Evolutionary conservation across 768 basidiomycete genomes (phyloP).

Genomic region (Coprinopsis strossmayeri): DNA sequence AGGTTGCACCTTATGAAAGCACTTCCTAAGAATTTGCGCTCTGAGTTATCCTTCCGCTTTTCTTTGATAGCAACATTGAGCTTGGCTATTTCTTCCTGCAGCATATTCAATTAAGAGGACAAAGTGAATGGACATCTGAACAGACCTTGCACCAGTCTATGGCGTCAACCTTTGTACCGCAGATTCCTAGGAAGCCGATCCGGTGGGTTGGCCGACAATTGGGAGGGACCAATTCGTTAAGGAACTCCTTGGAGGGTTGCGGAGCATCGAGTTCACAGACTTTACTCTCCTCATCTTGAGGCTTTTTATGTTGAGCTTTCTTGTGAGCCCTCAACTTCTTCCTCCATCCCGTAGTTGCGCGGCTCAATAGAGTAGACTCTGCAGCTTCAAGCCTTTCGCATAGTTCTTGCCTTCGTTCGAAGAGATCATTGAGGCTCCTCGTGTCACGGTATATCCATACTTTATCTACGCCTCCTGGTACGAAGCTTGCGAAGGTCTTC

Average conservation of each 20-base stretch:
- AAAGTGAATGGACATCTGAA: background rate
- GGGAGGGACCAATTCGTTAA: conserved; percentile 48
- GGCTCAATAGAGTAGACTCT: conserved; percentile 38
- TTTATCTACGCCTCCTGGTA: conserved; percentile 62
- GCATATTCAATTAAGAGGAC: background rate
- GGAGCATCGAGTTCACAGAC: conserved; percentile 16
- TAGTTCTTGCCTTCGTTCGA: conserved; percentile 35
- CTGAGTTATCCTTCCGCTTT: conserved; percentile 26
- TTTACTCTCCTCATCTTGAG: conserved; percentile 23
- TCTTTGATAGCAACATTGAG: conserved; percentile 39
- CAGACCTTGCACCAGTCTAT: conserved; percentile 54
- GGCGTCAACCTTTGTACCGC: conserved; percentile 61
- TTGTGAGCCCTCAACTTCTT: conserved; percentile 29
- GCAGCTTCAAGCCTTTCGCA: conserved; percentile 55
- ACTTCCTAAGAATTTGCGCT: conserved; percentile 44
- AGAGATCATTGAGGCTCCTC: conserved; percentile 33
- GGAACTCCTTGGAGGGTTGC: conserved; percentile 23
- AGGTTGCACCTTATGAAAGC: conserved; percentile 65
- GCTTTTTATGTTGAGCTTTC: conserved; percentile 21
- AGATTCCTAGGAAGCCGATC: conserved; percentile 39
- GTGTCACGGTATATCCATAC: conserved; percentile 65
- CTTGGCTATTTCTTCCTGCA: conserved; percentile 47
- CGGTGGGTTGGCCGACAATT: conserved; percentile 47
- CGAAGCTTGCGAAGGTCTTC: conserved; percentile 49
- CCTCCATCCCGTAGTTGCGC: conserved; percentile 34